Evolutionary conservation across 257 asterid genomes (phyloP).

Genomic region (Solanum clarkiae): DNA sequence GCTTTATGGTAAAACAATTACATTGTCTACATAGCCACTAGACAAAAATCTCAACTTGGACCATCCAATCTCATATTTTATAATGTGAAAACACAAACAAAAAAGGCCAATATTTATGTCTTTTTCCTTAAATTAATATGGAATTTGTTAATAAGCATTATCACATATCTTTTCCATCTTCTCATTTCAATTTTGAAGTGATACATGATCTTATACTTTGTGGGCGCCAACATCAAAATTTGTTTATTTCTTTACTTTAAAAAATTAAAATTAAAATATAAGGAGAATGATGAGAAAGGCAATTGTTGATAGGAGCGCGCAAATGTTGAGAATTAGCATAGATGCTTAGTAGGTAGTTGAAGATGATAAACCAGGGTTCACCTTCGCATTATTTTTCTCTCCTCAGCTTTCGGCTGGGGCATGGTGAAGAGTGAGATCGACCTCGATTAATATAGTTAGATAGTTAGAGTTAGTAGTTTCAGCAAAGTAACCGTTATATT

Average conservation of each 20-base stretch:
- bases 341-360: background rate
- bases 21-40: background rate
- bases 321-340: background rate
- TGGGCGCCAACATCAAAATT: background rate
- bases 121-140: background rate
- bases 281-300: background rate
- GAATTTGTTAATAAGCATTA: background rate
- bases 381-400: too few relatives aligned
- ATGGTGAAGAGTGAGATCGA: too few relatives aligned
- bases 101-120: background rate
- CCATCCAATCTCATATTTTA: background rate
- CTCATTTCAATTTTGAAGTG: background rate
- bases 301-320: background rate
- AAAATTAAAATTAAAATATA: background rate
- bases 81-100: background rate
- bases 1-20: background rate
- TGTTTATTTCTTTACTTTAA: background rate
- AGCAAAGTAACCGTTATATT: too few relatives aligned
- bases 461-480: too few relatives aligned
- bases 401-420: too few relatives aligned
- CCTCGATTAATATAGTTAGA: too few relatives aligned
- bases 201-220: background rate
- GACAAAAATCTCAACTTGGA: background rate
- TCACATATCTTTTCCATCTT: background rate
- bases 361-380: fast-evolving